Percentiles rank a stretch among this genome's conserved stretches.
Conservation (phyloP, 441 rosid species). For the Populus hybrid region DNA sequence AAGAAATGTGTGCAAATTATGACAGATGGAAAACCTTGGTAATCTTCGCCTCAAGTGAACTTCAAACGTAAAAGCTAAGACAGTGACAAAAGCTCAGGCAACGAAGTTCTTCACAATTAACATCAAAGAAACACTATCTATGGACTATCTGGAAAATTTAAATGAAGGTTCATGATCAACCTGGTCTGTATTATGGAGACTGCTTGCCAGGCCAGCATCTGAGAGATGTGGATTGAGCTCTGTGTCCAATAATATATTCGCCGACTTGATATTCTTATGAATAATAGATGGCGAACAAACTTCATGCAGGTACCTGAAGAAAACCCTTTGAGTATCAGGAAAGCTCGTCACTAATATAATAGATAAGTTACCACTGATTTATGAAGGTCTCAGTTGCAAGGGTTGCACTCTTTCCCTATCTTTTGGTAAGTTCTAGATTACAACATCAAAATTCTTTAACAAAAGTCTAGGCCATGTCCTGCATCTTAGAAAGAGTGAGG, state of each 20-base stretch:
- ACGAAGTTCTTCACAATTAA: not conserved
- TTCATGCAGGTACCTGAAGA: slow-evolving; percentile 92
- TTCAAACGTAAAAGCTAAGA: not conserved
- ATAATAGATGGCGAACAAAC: slow-evolving; percentile 89
- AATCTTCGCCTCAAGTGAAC: too few relatives aligned
- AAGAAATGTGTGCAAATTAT: not conserved
- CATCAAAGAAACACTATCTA: not conserved
- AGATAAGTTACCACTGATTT: not conserved
- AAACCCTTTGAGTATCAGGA: slow-evolving; percentile 8
- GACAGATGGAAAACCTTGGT: not conserved
- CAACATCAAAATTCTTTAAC: slow-evolving; percentile 2
- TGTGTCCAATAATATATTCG: slow-evolving; percentile 78
- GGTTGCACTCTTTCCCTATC: not conserved
- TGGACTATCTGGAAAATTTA: not conserved
- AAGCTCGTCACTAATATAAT: slow-evolving; percentile 9
- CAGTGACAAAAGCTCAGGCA: not conserved
- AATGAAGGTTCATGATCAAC: slow-evolving; percentile 31
- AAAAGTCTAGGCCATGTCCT: not conserved
- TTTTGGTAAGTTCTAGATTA: not conserved
- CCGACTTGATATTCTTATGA: slow-evolving; percentile 88
- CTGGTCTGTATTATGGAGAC: slow-evolving; percentile 80
- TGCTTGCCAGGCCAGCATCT: slow-evolving; percentile 80
- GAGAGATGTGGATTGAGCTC: slow-evolving; percentile 97
- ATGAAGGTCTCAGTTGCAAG: not conserved
- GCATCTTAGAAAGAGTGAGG: not conserved